Evolutionary conservation across 2,329 filamentous ascomycete species (phyloP).

Genomic region (Colletotrichum costaricense): DNA sequence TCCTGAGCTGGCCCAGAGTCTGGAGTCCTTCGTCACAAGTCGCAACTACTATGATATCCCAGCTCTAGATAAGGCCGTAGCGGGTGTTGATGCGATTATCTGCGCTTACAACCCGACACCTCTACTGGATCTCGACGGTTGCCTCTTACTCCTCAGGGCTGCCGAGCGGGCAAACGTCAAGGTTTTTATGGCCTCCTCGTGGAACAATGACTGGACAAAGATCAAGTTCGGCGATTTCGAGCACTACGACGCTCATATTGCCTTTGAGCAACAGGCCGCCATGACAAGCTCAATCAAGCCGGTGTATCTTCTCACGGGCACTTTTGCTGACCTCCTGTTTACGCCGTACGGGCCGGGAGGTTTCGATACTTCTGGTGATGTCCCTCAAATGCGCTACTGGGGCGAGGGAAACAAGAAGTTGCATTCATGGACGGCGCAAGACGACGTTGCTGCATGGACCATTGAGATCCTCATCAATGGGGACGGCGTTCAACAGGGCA

Average conservation of each 20-base stretch:
- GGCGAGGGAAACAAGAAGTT: constrained; percentile 11
- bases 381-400: constrained; percentile 15
- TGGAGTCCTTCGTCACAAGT: constrained; percentile 44
- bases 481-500: constrained; percentile 19
- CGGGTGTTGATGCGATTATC: constrained; percentile 49
- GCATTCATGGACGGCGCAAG: constrained; percentile 13
- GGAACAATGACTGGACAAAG: constrained; percentile 47
- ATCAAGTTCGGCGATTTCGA: constrained; percentile 44
- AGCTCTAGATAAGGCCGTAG: constrained; percentile 45
- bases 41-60: constrained; percentile 43
- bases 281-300: constrained; percentile 43
- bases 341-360: constrained; percentile 14
- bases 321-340: constrained; percentile 42
- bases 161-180: constrained; percentile 48
- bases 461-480: constrained; percentile 26
- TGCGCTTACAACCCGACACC: constrained; percentile 43
- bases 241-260: constrained; percentile 47
- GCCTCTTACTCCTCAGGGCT: constrained; percentile 49
- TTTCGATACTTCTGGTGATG: constrained; percentile 1
- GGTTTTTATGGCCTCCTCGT: constrained; percentile 43
- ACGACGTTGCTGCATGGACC: constrained; percentile 22
- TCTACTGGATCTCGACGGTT: constrained; percentile 43
- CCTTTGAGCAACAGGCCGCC: constrained; percentile 46
- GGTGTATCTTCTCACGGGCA: constrained; percentile 45
- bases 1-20: constrained; percentile 21